These are phyloP conservation scores for Lactarius akahatsu DNA, from an alignment of 768 basidiomycete genomes.

Conservation along the genomic window DNA sequence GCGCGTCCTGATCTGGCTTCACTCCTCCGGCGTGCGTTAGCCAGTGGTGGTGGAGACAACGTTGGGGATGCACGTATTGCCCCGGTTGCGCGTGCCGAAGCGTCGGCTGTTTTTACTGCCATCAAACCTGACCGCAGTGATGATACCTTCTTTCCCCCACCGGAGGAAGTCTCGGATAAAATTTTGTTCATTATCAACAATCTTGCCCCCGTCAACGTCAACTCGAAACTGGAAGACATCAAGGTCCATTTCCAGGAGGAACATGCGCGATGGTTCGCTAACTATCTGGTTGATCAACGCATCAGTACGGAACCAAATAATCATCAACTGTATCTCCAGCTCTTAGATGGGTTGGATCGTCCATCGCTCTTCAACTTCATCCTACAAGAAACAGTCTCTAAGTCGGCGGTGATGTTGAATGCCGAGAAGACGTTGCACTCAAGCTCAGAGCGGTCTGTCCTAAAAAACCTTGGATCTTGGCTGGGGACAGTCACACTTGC, in stretches of 20 bases:
- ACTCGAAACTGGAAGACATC: conserved; percentile 85
- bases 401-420: conserved; percentile 84
- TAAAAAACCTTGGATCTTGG: conserved; percentile 97
- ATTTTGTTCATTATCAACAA: conserved; percentile 99
- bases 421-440: conserved; percentile 87
- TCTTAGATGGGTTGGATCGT: conserved; percentile 80
- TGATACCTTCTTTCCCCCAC: conserved; percentile 63
- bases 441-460: conserved; percentile 75
- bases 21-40: conserved; percentile 67
- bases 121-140: conserved; percentile 71
- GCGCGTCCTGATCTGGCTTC: conserved; percentile 78
- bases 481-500: conserved; percentile 92
- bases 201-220: conserved; percentile 91
- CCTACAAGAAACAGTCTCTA: conserved; percentile 90
- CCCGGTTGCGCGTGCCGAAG: conserved; percentile 39
- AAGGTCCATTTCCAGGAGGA: conserved; percentile 76
- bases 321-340: conserved; percentile 90
- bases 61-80: conserved; percentile 38
- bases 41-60: conserved; percentile 48
- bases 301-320: conserved; percentile 97
- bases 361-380: conserved; percentile 69
- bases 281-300: conserved; percentile 95
- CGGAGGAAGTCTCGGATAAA: conserved; percentile 86
- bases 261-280: conserved; percentile 93
- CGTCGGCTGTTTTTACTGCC: conserved; percentile 65